Evolutionary conservation across 2,329 filamentous ascomycete species (phyloP), one percentile per base, ranked within the genome.

Genomic region (Microdochium nivale): DNA sequence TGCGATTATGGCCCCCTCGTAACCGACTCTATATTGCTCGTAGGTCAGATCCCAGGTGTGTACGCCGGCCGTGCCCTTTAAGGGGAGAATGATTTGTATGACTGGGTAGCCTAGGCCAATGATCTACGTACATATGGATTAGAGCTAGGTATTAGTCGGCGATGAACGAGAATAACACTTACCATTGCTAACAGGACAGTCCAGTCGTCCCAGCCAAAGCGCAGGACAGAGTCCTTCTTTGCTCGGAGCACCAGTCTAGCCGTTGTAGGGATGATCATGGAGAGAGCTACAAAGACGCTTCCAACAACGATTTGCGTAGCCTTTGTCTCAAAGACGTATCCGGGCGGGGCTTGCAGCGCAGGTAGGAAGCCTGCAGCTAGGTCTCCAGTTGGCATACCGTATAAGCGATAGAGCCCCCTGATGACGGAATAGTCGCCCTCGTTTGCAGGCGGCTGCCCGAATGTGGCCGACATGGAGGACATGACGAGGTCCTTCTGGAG

Each of bases 21-120:
- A 55, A 51, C 62, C 65, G 47, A 57, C 47, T 25, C 60, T 56
- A 48, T 63, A 61, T 37, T 69, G 60, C 23, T 61, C 58, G 30
- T 69, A 69, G 0, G 67, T 68, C 8, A 60, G 52, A 46, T 68
- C 64, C 57, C 62, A 68, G 0, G 59, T 53, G 50, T 64, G 64
- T 7, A 21, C 4, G 40, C 40, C 16, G 3, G 51, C 59, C 40
- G 58, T 62, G 14, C 58, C 66, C 49, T 56, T 56, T 7, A 55
- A 51, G 2, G 59, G 59, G 48, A 58, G 59, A 32, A 54, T 55
- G 8, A 67, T 61, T 48, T 65, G 62, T 2, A 60, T 51, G 3
- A 56, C 51, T 0, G 64, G 61, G 49, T 60, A 68, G 3, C 59
- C 56, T 7, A 44, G 10, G 16, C 16, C 40, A 8, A 19, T 23